Percentiles rank a stretch among this genome's conserved stretches.
phyloP scores from a whole-genome alignment of 2,329 filamentous ascomycete genomes.

The Aspergillus clavatus region DNA sequence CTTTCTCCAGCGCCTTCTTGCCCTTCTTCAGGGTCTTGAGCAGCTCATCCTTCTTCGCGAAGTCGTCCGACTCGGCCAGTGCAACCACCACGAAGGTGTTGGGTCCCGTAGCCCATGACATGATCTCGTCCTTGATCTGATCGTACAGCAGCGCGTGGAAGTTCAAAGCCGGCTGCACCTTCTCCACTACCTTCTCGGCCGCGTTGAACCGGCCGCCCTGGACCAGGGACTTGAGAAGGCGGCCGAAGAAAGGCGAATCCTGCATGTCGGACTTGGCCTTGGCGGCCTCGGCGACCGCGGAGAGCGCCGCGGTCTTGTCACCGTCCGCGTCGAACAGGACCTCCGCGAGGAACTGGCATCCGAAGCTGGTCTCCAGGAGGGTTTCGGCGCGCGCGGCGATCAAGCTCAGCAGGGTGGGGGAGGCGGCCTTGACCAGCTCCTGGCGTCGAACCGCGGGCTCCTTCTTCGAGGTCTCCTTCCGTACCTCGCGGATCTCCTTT shows the following conservation, averaged over 20 bases:
- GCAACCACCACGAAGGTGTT: slow-evolving; percentile 84
- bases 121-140: slow-evolving; percentile 66
- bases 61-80: slow-evolving; percentile 69
- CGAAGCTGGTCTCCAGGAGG: slow-evolving; percentile 71
- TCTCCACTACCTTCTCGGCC: slow-evolving; percentile 63
- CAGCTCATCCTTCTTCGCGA: slow-evolving; percentile 62
- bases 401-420: slow-evolving; percentile 68
- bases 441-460: slow-evolving; percentile 68
- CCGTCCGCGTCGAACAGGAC: slow-evolving; percentile 71
- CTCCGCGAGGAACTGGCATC: slow-evolving; percentile 80
- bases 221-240: slow-evolving; percentile 87
- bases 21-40: slow-evolving; percentile 66
- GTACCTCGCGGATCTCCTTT: slow-evolving; percentile 70
- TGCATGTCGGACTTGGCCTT: slow-evolving; percentile 49
- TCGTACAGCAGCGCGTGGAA: slow-evolving; percentile 82
- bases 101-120: slow-evolving; percentile 79
- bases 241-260: slow-evolving; percentile 62
- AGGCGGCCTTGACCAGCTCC: slow-evolving; percentile 71
- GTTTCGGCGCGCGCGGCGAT: slow-evolving; percentile 64
- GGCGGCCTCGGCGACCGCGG: slow-evolving; percentile 54
- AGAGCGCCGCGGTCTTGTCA: slow-evolving; percentile 69
- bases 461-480: slow-evolving; percentile 87
- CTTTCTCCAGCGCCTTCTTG: slow-evolving; percentile 60
- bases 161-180: slow-evolving; percentile 68
- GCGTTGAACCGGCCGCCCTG: slow-evolving; percentile 83